These are phyloP conservation scores for Pugionium dolabratum DNA, from an alignment of 345 rosid species.

Conservation along the genomic window DNA sequence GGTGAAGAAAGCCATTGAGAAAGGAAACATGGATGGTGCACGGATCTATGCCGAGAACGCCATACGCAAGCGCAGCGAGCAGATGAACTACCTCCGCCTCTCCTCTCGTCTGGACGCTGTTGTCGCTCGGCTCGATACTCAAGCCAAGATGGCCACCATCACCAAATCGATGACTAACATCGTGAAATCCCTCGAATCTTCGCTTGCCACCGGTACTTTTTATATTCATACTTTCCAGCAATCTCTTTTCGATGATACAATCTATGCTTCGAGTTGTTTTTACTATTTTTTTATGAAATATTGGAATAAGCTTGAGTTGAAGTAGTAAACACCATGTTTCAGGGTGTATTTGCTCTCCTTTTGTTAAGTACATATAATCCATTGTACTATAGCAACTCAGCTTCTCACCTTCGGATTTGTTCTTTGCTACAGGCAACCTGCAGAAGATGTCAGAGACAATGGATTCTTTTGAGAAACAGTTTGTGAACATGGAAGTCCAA, in stretches of 20 bases:
- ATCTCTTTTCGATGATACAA: background rate
- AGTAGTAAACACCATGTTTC: background rate
- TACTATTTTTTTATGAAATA: background rate
- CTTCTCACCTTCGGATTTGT: background rate
- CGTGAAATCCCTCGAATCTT: constrained; percentile 85
- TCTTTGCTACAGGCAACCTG: constrained; percentile 67
- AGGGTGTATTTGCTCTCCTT: too few species aligned
- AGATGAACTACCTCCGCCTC: constrained; percentile 91
- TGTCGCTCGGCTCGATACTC: constrained; percentile 87
- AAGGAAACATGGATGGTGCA: constrained; percentile 95
- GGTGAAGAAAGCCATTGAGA: constrained; percentile 95
- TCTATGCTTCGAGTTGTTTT: too few species aligned
- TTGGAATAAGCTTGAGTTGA: background rate
- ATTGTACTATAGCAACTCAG: background rate
- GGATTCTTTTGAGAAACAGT: constrained; percentile 95
- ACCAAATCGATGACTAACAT: constrained; percentile 78
- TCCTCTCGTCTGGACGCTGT: constrained; percentile 89
- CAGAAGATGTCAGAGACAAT: constrained; percentile 99
- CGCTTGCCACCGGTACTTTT: constrained; percentile 70
- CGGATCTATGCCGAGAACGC: constrained; percentile 93
- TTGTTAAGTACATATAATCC: background rate
- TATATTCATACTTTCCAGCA: background rate
- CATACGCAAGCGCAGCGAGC: constrained; percentile 87
- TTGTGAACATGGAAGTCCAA: constrained; percentile 97
- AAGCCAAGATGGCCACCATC: constrained; percentile 88